Evolutionary conservation across 2,329 filamentous ascomycete species (phyloP).

Genomic region (Delphinella strobiligena): DNA sequence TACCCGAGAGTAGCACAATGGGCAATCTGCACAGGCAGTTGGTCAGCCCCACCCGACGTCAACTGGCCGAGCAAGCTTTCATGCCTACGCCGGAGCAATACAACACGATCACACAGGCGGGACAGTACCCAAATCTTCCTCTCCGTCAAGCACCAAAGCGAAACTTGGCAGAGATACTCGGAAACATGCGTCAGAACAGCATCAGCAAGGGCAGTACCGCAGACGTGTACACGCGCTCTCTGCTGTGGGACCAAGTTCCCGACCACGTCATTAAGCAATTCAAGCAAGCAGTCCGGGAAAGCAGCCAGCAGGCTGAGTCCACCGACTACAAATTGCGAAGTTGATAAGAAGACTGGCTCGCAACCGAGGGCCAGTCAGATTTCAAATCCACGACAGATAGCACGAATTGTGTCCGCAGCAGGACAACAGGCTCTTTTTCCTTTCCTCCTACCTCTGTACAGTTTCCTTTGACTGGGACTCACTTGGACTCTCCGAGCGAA

Average conservation of each 20-base stretch:
- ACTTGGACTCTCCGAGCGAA: too few relatives aligned
- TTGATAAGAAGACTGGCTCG: too few relatives aligned
- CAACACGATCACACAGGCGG: constrained; percentile 54
- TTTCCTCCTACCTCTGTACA: too few relatives aligned
- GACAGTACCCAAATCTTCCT: constrained; percentile 24
- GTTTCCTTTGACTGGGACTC: too few relatives aligned
- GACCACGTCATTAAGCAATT: constrained; percentile 86
- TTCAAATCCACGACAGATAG: too few relatives aligned
- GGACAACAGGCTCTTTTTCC: too few relatives aligned
- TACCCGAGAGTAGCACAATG: constrained; percentile 15
- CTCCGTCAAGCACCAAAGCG: constrained; percentile 45
- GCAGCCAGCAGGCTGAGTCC: neutral
- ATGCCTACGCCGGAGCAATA: constrained; percentile 78
- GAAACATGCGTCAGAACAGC: constrained; percentile 58
- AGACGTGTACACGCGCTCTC: constrained; percentile 82
- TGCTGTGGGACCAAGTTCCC: constrained; percentile 91
- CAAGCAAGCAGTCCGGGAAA: constrained; percentile 73
- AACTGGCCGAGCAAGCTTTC: constrained; percentile 81
- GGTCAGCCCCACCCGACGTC: constrained; percentile 58
- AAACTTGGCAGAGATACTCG: constrained; percentile 69
- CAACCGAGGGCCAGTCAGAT: too few relatives aligned
- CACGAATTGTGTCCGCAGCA: too few relatives aligned
- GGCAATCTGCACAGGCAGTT: constrained; percentile 34
- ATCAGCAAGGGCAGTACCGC: constrained; percentile 46
- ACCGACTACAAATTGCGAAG: too few relatives aligned